Conservation (phyloP, 1,284 basidiomycete genomes). For the Pholiota adiposa region DNA sequence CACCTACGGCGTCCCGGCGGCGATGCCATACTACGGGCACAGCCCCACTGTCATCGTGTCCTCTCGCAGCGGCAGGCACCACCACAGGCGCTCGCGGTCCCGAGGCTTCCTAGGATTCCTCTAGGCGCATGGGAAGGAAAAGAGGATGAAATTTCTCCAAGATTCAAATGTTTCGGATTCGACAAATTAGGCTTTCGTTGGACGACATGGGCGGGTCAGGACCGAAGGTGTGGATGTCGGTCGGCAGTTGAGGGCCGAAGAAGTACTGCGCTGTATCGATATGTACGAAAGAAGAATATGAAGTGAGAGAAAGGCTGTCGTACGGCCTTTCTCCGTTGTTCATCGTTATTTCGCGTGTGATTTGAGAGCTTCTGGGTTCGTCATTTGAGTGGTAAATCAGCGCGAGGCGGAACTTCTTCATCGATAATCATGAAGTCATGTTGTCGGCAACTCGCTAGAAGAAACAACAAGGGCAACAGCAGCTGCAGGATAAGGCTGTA, state of each 20-base stretch:
- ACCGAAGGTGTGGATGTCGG: background rate
- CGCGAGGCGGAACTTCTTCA: background rate
- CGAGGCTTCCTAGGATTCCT: conserved; percentile 32
- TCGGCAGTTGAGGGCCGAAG: conserved; percentile 9
- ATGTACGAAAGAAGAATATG: conserved; percentile 14
- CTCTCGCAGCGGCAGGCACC: conserved; percentile 29
- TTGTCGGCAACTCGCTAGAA: background rate
- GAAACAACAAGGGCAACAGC: background rate
- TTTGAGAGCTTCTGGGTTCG: background rate
- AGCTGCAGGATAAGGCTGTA: background rate
- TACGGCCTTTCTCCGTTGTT: conserved; percentile 20
- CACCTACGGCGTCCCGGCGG: conserved; percentile 14
- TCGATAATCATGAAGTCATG: background rate
- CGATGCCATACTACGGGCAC: conserved; percentile 26
- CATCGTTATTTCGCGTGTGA: background rate
- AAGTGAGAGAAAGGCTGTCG: conserved; percentile 21
- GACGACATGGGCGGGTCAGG: background rate
- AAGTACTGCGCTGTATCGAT: conserved; percentile 8
- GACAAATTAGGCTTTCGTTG: background rate
- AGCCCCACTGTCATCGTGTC: conserved; percentile 31
- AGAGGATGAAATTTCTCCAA: background rate
- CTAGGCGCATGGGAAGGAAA: conserved; percentile 10
- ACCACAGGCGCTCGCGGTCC: conserved; percentile 24
- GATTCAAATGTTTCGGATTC: background rate
- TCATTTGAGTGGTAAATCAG: background rate